Evolutionary conservation across 129 eudicot genomes (phyloP).

Genomic region (Centella asiatica): DNA sequence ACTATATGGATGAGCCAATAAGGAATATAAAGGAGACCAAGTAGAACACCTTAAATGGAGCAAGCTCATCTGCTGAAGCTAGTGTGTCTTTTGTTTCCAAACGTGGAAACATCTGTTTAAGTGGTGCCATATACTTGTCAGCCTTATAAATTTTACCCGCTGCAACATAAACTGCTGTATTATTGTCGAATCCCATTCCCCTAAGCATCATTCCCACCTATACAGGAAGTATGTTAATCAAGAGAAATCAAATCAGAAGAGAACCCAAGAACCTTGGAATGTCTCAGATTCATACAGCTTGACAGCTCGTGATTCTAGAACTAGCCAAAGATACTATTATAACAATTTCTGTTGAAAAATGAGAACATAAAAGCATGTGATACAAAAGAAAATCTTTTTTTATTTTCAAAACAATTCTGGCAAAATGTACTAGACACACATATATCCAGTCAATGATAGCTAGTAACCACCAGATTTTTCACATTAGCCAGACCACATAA

Average conservation of each 20-base stretch:
- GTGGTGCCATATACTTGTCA: slow-evolving; percentile 87
- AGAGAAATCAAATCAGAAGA: slow-evolving; percentile 4
- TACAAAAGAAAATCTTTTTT: too few species aligned
- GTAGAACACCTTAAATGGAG: slow-evolving; percentile 65
- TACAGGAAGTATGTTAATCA: slow-evolving; percentile 6
- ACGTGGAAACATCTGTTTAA: slow-evolving; percentile 87
- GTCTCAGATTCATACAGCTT: too few species aligned
- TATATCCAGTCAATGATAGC: too few species aligned
- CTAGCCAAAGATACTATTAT: too few species aligned
- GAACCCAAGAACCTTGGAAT: neutral
- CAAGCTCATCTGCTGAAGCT: slow-evolving; percentile 83
- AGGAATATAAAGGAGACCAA: neutral
- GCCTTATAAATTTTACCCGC: slow-evolving; percentile 92
- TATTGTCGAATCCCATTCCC: slow-evolving; percentile 97
- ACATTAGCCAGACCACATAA: too few species aligned
- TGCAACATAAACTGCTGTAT: slow-evolving; percentile 82
- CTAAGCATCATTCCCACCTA: slow-evolving; percentile 99
- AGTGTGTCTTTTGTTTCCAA: slow-evolving; percentile 77
- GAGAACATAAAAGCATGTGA: too few species aligned
- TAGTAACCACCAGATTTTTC: too few species aligned
- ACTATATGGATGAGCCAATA: neutral
- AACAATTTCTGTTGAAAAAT: too few species aligned
- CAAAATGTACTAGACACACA: too few species aligned
- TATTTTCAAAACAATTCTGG: too few species aligned
- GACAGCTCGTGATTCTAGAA: too few species aligned